Evolutionary conservation across 495 filamentous ascomycete genomes (phyloP).

Genomic region (Hyaloscypha finlandica): DNA sequence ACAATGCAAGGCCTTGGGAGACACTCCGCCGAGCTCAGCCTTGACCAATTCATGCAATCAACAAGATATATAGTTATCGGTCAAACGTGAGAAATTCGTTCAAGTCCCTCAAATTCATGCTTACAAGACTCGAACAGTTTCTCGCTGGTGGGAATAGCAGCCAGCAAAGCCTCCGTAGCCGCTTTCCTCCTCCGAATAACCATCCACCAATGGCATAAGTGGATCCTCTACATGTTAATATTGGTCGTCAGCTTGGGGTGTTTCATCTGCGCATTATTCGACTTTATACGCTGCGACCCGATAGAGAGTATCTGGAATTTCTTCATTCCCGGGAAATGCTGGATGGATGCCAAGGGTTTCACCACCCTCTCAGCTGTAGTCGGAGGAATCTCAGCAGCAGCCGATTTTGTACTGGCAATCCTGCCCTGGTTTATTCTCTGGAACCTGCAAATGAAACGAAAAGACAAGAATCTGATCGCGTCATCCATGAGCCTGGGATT

Average conservation of each 20-base stretch:
- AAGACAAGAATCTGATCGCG: conserved; percentile 49
- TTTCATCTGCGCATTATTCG: background rate
- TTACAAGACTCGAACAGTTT: background rate
- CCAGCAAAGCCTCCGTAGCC: background rate
- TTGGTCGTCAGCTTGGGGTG: background rate
- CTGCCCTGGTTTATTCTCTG: conserved; percentile 52
- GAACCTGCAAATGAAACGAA: conserved; percentile 47
- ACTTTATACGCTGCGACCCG: background rate
- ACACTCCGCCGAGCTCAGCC: conserved; percentile 20
- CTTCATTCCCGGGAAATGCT: conserved; percentile 11
- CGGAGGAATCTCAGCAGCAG: conserved; percentile 32
- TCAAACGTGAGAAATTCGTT: conserved; percentile 8
- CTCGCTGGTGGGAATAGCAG: background rate
- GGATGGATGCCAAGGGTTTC: conserved; percentile 20
- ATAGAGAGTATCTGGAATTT: background rate
- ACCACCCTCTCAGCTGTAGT: conserved; percentile 26
- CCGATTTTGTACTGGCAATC: conserved; percentile 48
- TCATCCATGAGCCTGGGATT: conserved; percentile 51
- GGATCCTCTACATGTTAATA: background rate
- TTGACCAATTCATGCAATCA: conserved; percentile 12
- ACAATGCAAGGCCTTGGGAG: conserved; percentile 27
- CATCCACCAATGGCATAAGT: background rate
- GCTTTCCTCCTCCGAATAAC: background rate
- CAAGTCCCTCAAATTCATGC: background rate
- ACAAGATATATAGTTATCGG: conserved; percentile 15